Base-by-base conservation (phyloP, 257 asterid species). In the Solanum habrochaites region DNA sequence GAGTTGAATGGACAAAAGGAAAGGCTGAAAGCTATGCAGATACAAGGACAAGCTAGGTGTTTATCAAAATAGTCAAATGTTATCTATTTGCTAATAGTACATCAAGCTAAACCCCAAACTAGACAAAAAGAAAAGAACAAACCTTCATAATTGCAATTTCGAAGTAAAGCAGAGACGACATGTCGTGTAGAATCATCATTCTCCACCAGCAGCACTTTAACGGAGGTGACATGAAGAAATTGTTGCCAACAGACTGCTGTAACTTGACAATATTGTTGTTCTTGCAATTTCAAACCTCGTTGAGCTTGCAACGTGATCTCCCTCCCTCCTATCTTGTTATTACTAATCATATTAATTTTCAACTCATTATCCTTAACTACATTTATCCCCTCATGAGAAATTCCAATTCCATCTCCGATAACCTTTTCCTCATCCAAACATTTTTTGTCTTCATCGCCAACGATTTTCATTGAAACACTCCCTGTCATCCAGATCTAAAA, bases 61-160 rank as follows among this genome's bases (percentile, higher is more conserved):
- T 49, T 15, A 14, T 42, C 84, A 27, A 78, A 45, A 45, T 12
- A 32, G 45, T 25, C 64, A 45, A 1, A 78, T 14, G 84, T 1
- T 16, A 15, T 45, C 27, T 27, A 47, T 27, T 49, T 27, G 45
- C 69, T 81, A 81, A 31, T 31, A 29, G 21, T 81, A 20, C 31
- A 3, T 81, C 69, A 49, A 47, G 85, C 85, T 29, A 49, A 43
- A 11, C 21, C 82, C 43, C 12, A 31, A 85, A 67, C 87, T 43
- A 11, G 82, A 42, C 43, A n/a, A 35, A 85, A 85, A n/a, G 20
- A 67, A 67, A 27, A n/a, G n/a, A 47, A 52, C 82, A 25, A 78
- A 95, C 98, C 99, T 92, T 95, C 98, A 86, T 95, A 97, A 83
- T 94, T 94, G 92, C 99, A 96, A 90, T 96, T 96, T 78, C 94